Percentiles rank a stretch among this genome's conserved stretches.
Conservation (phyloP, 345 rosid genomes). For the Citrus cavaleriei region DNA sequence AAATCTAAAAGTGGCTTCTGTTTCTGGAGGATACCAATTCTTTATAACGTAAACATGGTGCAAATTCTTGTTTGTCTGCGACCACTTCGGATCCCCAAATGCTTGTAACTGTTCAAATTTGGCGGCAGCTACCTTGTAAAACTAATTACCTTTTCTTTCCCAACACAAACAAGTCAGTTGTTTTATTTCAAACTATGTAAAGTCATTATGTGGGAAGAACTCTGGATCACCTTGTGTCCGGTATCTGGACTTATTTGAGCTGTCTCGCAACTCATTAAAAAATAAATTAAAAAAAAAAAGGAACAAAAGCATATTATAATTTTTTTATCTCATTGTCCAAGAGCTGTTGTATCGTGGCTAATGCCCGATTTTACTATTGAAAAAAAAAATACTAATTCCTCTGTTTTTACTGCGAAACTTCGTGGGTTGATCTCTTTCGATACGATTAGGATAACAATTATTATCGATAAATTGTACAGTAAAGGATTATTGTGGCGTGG, state of each 20-base stretch:
- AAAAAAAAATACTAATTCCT: too few species aligned
- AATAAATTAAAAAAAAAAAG: too few species aligned
- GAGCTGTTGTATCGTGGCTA: too few species aligned
- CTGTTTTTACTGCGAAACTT: too few species aligned
- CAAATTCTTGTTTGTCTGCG: neutral
- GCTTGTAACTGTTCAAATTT: neutral
- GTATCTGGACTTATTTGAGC: neutral
- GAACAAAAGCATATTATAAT: too few species aligned
- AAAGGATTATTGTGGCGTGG: too few species aligned
- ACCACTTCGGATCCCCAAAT: neutral
- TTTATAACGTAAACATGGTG: neutral
- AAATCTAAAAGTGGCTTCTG: neutral
- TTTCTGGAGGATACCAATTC: neutral
- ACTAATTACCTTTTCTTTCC: neutral
- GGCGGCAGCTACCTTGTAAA: slow-evolving; percentile 1
- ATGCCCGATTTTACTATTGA: too few species aligned
- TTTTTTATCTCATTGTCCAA: too few species aligned
- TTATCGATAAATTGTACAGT: too few species aligned
- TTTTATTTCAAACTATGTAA: neutral
- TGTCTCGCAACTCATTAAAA: too few species aligned
- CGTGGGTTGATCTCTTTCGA: too few species aligned
- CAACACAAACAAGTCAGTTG: neutral
- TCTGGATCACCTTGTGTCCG: neutral
- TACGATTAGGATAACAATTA: too few species aligned
- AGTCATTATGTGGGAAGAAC: neutral